Evolutionary conservation across 2,329 filamentous ascomycete genomes (phyloP), one percentile per base, ranked within the genome.

Genomic region (Xylaria multiplex): DNA sequence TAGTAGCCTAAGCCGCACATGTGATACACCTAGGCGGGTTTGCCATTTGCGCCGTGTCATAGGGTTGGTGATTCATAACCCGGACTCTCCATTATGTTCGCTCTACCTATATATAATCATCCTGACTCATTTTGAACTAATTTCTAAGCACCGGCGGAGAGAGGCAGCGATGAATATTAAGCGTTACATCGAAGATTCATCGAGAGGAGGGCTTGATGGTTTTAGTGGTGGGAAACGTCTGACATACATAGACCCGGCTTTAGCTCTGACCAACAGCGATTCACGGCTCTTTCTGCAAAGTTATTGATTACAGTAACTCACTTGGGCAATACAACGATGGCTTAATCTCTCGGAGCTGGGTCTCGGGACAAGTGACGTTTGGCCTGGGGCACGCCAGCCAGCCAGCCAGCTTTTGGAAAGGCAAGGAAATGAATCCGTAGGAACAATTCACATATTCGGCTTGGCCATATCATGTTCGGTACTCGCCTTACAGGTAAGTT

Each of bases 221-320:
- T 42, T 32, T 43, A 42, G 35, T 57, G 57, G 68, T 64, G 59
- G 56, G 59, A 59, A 70, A 50, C 52, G 46, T 68, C 68, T 70
- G 59, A 70, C 66, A 59, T 69, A 65, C 65, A 62, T 62, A 55
- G 48, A 65, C 64, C 50, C 53, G 62, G 30, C 57, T 54, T 30
- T 42, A 35, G 27, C 46, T 37, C 22, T n/a, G 40, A 24, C 60
- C 52, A 46, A 48, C 46, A 52, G 55, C 24, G 49, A 48, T 46
- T 19, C 11, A 32, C 45, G 16, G 37, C 27, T n/a, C 22, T 32
- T 49, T 45, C 53, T 30, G 55, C 19, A 42, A 30, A 40, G 14
- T 16, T 19, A 53, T 48, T 42, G 16, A 59, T 43, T 6, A 13
- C 53, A 32, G n/a, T 40, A 32, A 55, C 7, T 52, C 5, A 11